These are phyloP conservation scores for Pyrenophora teres DNA, from an alignment of 2,329 filamentous ascomycete genomes.

Conservation along the genomic window DNA sequence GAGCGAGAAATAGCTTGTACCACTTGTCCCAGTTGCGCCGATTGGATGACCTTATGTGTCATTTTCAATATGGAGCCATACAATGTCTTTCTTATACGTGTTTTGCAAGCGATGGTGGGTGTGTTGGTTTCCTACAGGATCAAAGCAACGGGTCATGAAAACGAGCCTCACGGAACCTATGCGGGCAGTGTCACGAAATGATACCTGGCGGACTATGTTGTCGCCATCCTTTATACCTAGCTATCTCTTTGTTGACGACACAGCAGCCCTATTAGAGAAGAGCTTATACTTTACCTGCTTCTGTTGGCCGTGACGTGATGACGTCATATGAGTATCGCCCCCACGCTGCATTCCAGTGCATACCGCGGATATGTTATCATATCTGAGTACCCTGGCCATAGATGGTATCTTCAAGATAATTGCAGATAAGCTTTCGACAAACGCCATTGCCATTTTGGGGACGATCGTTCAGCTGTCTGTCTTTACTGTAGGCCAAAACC, in stretches of 20 bases:
- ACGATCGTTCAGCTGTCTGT: too few relatives aligned
- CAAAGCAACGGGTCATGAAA: slow-evolving; percentile 32
- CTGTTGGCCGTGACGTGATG: background rate
- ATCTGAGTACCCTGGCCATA: too few relatives aligned
- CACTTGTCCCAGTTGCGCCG: slow-evolving; percentile 8
- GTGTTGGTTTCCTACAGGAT: slow-evolving; percentile 22
- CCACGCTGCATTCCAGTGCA: too few relatives aligned
- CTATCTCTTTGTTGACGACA: slow-evolving; percentile 18
- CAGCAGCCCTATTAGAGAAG: slow-evolving; percentile 1
- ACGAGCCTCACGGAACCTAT: slow-evolving; percentile 25
- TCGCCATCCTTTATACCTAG: slow-evolving; percentile 32
- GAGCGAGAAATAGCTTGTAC: slow-evolving; percentile 30
- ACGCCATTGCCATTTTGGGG: background rate
- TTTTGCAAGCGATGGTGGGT: slow-evolving; percentile 19
- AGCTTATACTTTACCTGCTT: background rate
- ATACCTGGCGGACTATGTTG: slow-evolving; percentile 44
- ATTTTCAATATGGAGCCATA: slow-evolving; percentile 9
- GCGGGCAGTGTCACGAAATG: slow-evolving; percentile 39
- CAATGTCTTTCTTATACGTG: slow-evolving; percentile 22
- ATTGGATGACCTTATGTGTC: background rate
- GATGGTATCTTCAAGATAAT: too few relatives aligned
- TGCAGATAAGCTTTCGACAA: too few relatives aligned
- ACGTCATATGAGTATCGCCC: slow-evolving; percentile 1
- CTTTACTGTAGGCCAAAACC: too few relatives aligned
- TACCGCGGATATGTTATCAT: too few relatives aligned